Base-by-base conservation (phyloP, 352 stramenopile genomes). In the Lagenidium sp. region DNA sequence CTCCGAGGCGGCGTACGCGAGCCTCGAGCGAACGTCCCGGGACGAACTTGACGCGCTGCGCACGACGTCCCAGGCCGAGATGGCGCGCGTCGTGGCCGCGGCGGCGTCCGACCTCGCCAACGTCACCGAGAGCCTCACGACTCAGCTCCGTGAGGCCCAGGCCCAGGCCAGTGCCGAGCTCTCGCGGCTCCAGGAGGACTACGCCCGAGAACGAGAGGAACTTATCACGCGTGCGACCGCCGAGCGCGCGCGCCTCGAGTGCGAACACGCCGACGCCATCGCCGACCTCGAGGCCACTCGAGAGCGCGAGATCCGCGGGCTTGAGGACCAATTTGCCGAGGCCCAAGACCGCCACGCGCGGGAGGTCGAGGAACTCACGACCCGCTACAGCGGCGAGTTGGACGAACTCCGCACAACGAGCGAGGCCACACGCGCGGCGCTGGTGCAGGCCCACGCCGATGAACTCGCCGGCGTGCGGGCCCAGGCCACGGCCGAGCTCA, bases 11-110 rank as follows among this genome's bases (percentile, higher is more conserved):
- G 53, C 64, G 31, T 54, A 60, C 30, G 47, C 49, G 20, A 25
- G 49, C 5, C 20, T 60, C 12, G 40, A 60, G 7, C 24, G 12
- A 13, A 46, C 38, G 16, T 60, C 59, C 8, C 42, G 60, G 18
- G 22, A 42, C 20, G 55, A 59, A 21, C 54, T 76, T 21, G 45
- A 53, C 15, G 31, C 40, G 2, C 29, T 78, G 1, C 43, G 70
- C 32, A 31, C 16, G 0, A 48, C 56, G 29, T 41, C 54, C 4
- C 44, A 41, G n/a, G 32, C 53, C 19, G 45, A 70, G 26, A 36
- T 79, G 1, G 57, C 65, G 12, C 44, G 26, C 2, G 29, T 53
- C 1, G 15, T 53, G 16, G 21, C 36, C 24, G 44, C 32, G 4
- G 49, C 51, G 2, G 51, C 51, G 1, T 53, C 51, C 4, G 41